These are phyloP conservation scores for Primulina huaijiensis DNA, from an alignment of 257 asterid species.

Conservation along the genomic window DNA sequence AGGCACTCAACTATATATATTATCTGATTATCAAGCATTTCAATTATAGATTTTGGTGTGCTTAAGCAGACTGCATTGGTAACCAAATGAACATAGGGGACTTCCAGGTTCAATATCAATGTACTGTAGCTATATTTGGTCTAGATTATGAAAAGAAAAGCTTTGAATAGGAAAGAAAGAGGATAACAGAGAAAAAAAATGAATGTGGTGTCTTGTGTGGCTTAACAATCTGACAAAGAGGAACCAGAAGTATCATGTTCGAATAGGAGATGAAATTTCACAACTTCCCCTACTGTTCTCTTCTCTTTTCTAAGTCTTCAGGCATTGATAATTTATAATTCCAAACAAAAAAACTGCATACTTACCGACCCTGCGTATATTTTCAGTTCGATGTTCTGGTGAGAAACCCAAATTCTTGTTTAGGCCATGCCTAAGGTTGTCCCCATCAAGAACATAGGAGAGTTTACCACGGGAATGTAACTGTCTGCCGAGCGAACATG, in stretches of 20 bases:
- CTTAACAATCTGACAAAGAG: not conserved
- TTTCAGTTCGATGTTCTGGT: conserved; percentile 86
- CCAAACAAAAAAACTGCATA: conserved; percentile 19
- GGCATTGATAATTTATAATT: not conserved
- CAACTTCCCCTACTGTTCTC: not conserved
- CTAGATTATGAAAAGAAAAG: not conserved
- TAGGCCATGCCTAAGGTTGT: conserved; percentile 92
- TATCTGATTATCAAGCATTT: conserved; percentile 8
- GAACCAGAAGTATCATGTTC: not conserved
- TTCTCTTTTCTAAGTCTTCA: not conserved
- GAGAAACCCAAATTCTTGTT: conserved; percentile 85
- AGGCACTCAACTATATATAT: conserved; percentile 6
- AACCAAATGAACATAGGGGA: not conserved
- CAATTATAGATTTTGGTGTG: not conserved
- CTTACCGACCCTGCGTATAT: conserved; percentile 91
- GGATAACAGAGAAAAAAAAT: not conserved
- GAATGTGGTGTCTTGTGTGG: not conserved
- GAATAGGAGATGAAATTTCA: conserved; percentile 5
- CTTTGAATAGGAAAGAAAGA: not conserved
- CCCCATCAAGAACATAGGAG: conserved; percentile 92
- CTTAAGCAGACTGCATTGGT: not conserved
- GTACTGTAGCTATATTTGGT: not conserved
- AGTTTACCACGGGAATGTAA: conserved; percentile 81
- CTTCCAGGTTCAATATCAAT: not conserved
- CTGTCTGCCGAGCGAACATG: conserved; percentile 85